A percentile compares a stretch with the other conserved stretches of the same genome.
Conservation (phyloP, 2,329 filamentous ascomycete species). For the Celoporthe dispersa region DNA sequence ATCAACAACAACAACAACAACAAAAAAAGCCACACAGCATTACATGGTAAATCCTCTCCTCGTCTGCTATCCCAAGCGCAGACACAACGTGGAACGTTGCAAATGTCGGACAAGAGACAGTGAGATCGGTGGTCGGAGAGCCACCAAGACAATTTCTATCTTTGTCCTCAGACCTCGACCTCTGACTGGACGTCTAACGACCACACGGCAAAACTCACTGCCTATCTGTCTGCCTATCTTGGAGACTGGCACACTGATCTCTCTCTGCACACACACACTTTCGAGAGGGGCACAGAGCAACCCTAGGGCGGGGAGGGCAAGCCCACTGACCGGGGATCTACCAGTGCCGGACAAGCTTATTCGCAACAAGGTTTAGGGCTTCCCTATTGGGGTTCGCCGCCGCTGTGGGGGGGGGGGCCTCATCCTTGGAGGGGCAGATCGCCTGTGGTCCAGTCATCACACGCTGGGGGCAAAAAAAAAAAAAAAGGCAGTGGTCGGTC, state of each 20-base stretch:
- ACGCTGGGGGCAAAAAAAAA: too few relatives aligned
- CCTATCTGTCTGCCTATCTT: background rate
- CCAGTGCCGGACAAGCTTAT: slow-evolving; percentile 19
- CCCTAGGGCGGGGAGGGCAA: background rate
- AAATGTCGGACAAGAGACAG: background rate
- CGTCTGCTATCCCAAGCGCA: background rate
- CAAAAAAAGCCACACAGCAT: background rate
- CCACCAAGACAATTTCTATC: background rate
- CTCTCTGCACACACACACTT: background rate
- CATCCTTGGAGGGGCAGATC: background rate
- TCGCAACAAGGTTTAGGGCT: slow-evolving; percentile 18
- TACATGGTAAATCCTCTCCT: background rate
- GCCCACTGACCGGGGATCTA: background rate
- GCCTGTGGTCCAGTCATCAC: background rate
- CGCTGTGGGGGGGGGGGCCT: background rate
- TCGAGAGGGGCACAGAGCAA: background rate
- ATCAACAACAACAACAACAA: background rate
- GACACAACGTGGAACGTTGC: background rate
- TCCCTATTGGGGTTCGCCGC: background rate
- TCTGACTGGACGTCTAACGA: background rate
- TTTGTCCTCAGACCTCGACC: background rate
- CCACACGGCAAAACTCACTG: background rate
- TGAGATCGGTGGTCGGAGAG: background rate
- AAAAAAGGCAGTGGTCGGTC: too few relatives aligned
- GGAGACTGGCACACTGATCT: background rate